Base-by-base conservation (phyloP, 2,329 filamentous ascomycete species). In the Penicillium verrucosum region DNA sequence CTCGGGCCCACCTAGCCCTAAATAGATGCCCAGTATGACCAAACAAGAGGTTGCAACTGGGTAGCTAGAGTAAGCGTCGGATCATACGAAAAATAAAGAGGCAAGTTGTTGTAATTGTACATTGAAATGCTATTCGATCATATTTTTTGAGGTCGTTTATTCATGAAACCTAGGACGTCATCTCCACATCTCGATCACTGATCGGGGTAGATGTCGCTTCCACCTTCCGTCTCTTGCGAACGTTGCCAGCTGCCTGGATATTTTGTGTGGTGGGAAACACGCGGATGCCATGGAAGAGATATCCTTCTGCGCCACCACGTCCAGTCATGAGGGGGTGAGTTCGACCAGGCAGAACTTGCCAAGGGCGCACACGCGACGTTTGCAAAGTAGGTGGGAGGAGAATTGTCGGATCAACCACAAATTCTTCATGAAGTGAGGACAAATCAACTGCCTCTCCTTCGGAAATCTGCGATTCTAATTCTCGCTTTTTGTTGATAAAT, bases 271-370 rank as follows among this genome's bases (percentile, higher is more conserved):
- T 85, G 0, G 94, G 94, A 44, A 93, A 77, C 1, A 94, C 91
- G 64, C 87, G 84, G 71, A 89, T 90, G 0, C 83, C 93, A 29
- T 91, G 93, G 64, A 97, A 92, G 4, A 99, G 72, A 72, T 90
- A 99, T 0, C 94, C 94, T 69, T 97, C 93, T 0, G 91, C 86
- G 0, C 93, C 93, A 21, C 94, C 94, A 40, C 84, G 83, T 37
- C 86, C 86, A 58, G 90, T 96, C 94, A 99, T 99, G 54, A 95
- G 75, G 7, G 94, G 94, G 77, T 99, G 94, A 51, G 94, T 97
- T 52, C 94, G 80, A 0, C 91, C 90, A 0, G 94, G 94, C 45
- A 99, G 74, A 2, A 97, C 92, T 78, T 99, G 94, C 90, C 91
- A 97, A 51, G 85, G 81, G 60, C 89, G 82, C 5, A 89, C 87